Conservation (phyloP, 768 basidiomycete species). For the Boletus pseudopeckii region DNA sequence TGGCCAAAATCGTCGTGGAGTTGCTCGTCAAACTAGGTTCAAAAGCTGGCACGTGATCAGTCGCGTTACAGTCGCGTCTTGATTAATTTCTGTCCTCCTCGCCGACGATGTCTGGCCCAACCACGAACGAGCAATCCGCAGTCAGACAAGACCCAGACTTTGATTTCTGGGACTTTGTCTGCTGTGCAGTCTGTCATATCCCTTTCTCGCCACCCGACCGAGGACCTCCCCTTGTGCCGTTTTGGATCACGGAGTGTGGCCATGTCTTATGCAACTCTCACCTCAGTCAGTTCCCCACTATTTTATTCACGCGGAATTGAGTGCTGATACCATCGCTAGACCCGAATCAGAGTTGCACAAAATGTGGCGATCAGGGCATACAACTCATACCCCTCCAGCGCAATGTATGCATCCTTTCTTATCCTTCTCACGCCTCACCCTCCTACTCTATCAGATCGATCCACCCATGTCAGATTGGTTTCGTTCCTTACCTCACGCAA, state of each 20-base stretch:
- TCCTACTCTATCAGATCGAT: conserved; percentile 55
- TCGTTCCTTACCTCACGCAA: conserved; percentile 51
- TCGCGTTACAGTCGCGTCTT: conserved; percentile 13
- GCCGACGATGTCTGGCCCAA: conserved; percentile 8
- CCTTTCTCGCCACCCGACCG: conserved; percentile 53
- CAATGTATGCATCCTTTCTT: conserved; percentile 46
- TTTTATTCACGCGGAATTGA: background rate
- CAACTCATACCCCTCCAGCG: conserved; percentile 70
- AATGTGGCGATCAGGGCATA: conserved; percentile 60
- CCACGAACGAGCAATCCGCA: conserved; percentile 5
- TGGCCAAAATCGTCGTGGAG: background rate
- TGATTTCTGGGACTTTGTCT: conserved; percentile 81
- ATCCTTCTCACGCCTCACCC: background rate
- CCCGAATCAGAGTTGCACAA: conserved; percentile 69
- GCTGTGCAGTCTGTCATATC: conserved; percentile 67
- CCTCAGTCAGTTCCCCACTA: conserved; percentile 53
- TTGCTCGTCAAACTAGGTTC: background rate
- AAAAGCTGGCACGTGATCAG: conserved; percentile 13
- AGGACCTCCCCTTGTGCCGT: conserved; percentile 59
- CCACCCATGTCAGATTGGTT: conserved; percentile 84
- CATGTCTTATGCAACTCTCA: conserved; percentile 85
- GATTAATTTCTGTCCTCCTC: background rate
- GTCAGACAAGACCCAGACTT: conserved; percentile 29
- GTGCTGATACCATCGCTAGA: conserved; percentile 37
- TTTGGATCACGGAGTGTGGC: conserved; percentile 88